Conservation (phyloP, 2,329 filamentous ascomycete species). For the Orbilia oligospora region DNA sequence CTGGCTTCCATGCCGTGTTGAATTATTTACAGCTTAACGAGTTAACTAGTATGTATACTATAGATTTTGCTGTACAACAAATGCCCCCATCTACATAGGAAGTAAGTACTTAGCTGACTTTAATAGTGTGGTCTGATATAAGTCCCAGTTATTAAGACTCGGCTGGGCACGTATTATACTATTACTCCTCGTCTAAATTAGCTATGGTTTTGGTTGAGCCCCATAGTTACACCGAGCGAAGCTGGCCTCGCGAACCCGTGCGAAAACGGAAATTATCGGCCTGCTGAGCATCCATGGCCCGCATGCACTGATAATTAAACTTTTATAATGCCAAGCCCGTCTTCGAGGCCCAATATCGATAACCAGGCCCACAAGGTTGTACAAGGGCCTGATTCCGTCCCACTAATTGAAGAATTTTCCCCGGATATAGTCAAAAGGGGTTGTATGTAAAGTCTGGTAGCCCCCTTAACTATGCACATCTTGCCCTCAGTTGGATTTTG, state of each 20-base stretch:
- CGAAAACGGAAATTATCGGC: slow-evolving; percentile 8
- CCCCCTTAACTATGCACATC: background rate
- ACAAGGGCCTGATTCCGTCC: background rate
- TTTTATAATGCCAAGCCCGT: slow-evolving; percentile 18
- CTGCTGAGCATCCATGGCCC: background rate
- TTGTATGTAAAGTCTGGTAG: background rate
- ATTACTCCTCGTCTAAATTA: background rate
- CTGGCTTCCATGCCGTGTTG: too few relatives aligned
- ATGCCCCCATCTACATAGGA: too few relatives aligned
- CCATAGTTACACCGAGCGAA: background rate
- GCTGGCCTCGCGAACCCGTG: background rate
- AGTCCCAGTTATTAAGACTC: background rate
- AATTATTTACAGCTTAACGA: too few relatives aligned
- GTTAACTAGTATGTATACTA: too few relatives aligned
- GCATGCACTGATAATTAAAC: slow-evolving; percentile 6
- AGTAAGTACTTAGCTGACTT: too few relatives aligned
- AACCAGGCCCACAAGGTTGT: slow-evolving; percentile 1
- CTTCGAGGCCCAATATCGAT: background rate
- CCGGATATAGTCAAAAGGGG: slow-evolving; percentile 3
- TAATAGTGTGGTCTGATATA: too few relatives aligned
- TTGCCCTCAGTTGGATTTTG: background rate
- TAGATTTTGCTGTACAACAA: too few relatives aligned
- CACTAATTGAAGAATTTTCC: background rate
- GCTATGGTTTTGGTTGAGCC: background rate
- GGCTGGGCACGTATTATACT: background rate